Base-by-base conservation (phyloP, 2,329 filamentous ascomycete genomes). In the Endoconidiophora polonica region DNA sequence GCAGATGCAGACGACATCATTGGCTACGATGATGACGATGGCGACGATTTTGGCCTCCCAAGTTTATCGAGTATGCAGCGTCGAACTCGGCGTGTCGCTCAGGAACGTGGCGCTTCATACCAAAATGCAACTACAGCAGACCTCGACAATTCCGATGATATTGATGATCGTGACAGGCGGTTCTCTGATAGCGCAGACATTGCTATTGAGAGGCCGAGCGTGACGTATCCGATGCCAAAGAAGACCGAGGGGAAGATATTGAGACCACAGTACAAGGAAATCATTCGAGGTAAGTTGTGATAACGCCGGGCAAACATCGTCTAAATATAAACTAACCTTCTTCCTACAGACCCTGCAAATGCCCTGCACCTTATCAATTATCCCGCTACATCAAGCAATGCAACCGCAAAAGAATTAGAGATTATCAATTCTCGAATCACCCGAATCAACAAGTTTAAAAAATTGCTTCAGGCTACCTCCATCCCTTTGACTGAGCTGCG, bases 391-490 rank as follows among this genome's bases (percentile, higher is more conserved):
- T 78, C 86, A 9, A 66, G 74, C 23, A 81, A 83, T 60, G 86
- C 88, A 2, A 76, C 79, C 1, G 73, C 81, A 1, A 96, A 93
- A 62, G 86, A 95, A 61, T 71, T 81, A 16, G 90, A 96, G 60
- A 82, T 81, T 10, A 81, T 94, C 61, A 88, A 84, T 51, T 83
- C 88, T 42, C 79, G 86, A 54, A 91, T 94, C 58, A 83, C 85
- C 5, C 81, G 91, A 55, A 98, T 98, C 62, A 95, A 98, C 67
- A 96, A 96, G 62, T 98, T 98, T 68, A 98, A 98, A 65, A 83
- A 83, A 58, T 85, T 98, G 48, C 71, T 98, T 5, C 91, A 98
- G 66, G 79, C 90, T 20, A 94, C 86, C 39, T 87, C 85, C 1
- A 91, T 98, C 58, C 81, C 86, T 2, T 67, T 96, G 2, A 70